Percentiles rank a stretch among this genome's conserved stretches.
phyloP scores from a whole-genome alignment of 2,329 filamentous ascomycete species.

The Hirsutella thompsonii region DNA sequence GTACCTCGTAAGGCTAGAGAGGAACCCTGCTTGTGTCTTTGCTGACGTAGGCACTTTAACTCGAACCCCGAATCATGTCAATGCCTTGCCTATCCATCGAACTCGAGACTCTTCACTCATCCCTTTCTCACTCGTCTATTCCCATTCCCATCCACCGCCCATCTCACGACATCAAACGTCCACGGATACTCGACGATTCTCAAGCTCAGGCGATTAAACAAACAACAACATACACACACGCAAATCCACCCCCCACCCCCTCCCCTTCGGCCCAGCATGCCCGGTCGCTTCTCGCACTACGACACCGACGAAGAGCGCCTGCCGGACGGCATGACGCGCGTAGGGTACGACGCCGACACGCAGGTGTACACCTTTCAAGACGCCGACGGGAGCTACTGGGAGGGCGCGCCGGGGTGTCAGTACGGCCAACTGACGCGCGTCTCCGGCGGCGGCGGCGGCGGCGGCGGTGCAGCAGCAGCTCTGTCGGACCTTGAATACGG shows the following conservation, averaged over 20 bases:
- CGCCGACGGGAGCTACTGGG: slow-evolving; percentile 32
- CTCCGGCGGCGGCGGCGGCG: neutral
- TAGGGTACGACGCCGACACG: slow-evolving; percentile 43
- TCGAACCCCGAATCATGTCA: too few species aligned
- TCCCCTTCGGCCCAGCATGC: too few species aligned
- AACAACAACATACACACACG: too few species aligned
- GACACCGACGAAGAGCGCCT: slow-evolving; percentile 38
- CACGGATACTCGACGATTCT: too few species aligned
- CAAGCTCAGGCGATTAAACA: too few species aligned
- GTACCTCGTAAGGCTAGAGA: too few species aligned
- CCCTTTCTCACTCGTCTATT: neutral
- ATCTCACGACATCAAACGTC: neutral
- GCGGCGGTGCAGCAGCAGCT: slow-evolving; percentile 8
- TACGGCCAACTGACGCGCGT: slow-evolving; percentile 34
- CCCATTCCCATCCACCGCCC: neutral
- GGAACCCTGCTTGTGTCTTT: too few species aligned
- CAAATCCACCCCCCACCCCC: too few species aligned
- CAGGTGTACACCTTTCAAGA: slow-evolving; percentile 40
- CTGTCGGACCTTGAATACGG: too few species aligned
- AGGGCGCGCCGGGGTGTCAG: slow-evolving; percentile 33
- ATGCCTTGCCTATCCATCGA: too few species aligned
- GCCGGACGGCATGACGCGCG: slow-evolving; percentile 38
- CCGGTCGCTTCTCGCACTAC: slow-evolving; percentile 23
- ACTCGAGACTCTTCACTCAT: neutral
- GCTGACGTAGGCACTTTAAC: too few species aligned